Percentiles rank a stretch among this genome's conserved stretches.
These are phyloP conservation scores for Corynascus novoguineensis DNA, from an alignment of 495 filamentous ascomycete species.

Conservation along the genomic window DNA sequence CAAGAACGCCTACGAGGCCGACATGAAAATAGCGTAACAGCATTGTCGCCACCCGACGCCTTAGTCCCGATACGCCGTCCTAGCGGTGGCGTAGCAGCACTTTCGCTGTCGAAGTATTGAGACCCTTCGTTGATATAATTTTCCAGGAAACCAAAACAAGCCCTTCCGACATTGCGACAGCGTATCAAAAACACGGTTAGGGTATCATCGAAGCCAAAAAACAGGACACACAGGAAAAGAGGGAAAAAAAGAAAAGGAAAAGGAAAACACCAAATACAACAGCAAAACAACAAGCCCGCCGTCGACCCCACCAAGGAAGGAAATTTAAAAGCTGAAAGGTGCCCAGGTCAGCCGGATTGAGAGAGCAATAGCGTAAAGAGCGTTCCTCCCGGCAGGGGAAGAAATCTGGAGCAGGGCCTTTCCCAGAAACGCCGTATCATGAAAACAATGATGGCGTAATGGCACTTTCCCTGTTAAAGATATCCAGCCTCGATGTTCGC, in stretches of 20 bases:
- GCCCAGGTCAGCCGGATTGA: slow-evolving; percentile 11
- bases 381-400: slow-evolving; percentile 27
- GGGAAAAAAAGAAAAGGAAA: slow-evolving; percentile 16
- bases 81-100: slow-evolving; percentile 56
- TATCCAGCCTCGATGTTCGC: slow-evolving; percentile 14
- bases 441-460: slow-evolving; percentile 36
- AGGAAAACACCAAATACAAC: too few species aligned
- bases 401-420: slow-evolving; percentile 4
- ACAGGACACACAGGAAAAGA: slow-evolving; percentile 14
- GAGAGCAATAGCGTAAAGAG: slow-evolving; percentile 16
- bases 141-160: slow-evolving; percentile 8
- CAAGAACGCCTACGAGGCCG: slow-evolving; percentile 48
- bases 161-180: slow-evolving; percentile 29
- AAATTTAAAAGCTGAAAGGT: slow-evolving; percentile 21
- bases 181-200: slow-evolving; percentile 54
- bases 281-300: too few species aligned
- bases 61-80: slow-evolving; percentile 52
- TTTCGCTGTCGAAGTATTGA: slow-evolving; percentile 45
- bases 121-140: neutral
- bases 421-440: slow-evolving; percentile 21
- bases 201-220: slow-evolving; percentile 47
- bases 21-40: slow-evolving; percentile 48
- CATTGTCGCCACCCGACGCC: slow-evolving; percentile 46
- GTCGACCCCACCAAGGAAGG: too few species aligned
- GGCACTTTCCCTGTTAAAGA: slow-evolving; percentile 40